Percentiles rank a stretch among this genome's conserved stretches.
These are phyloP conservation scores for Aspergillus eucalypticola DNA, from an alignment of 2,329 filamentous ascomycete genomes.

Conservation along the genomic window DNA sequence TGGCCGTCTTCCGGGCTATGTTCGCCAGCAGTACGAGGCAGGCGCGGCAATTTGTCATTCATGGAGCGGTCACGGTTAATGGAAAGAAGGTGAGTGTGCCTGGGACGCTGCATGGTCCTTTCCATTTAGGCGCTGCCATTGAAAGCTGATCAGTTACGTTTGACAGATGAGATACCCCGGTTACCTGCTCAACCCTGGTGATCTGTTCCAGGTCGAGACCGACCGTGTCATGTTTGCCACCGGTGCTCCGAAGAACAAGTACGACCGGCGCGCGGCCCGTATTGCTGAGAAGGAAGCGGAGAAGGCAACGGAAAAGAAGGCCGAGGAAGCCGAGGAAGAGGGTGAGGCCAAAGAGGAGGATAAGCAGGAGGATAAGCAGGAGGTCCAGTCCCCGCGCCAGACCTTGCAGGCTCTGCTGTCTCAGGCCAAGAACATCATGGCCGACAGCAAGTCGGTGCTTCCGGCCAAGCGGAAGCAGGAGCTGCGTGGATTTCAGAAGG, in stretches of 20 bases:
- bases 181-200: slow-evolving; percentile 93
- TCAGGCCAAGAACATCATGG: slow-evolving; percentile 63
- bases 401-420: slow-evolving; percentile 57
- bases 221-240: slow-evolving; percentile 88
- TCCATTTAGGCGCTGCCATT: not conserved
- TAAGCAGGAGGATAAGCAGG: slow-evolving; percentile 29
- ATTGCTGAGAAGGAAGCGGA: slow-evolving; percentile 25
- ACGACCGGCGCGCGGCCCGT: slow-evolving; percentile 42
- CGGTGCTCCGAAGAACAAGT: slow-evolving; percentile 65
- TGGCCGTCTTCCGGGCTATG: slow-evolving; percentile 88
- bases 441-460: slow-evolving; percentile 54
- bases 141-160: slow-evolving; percentile 8
- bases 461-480: slow-evolving; percentile 73
- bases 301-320: slow-evolving; percentile 21
- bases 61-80: slow-evolving; percentile 93
- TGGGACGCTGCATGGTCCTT: not conserved
- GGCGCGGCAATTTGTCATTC: slow-evolving; percentile 89
- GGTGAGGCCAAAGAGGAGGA: slow-evolving; percentile 33
- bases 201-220: slow-evolving; percentile 94
- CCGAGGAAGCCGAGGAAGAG: slow-evolving; percentile 30
- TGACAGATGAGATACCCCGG: slow-evolving; percentile 83
- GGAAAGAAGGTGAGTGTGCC: slow-evolving; percentile 73
- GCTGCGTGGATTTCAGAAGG: slow-evolving; percentile 69
- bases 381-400: slow-evolving; percentile 45
- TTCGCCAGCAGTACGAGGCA: slow-evolving; percentile 93